A percentile compares a stretch with the other conserved stretches of the same genome.
Evolutionary conservation across 305 asterid species (phyloP).

Genomic region (Caryopteris hybrid): DNA sequence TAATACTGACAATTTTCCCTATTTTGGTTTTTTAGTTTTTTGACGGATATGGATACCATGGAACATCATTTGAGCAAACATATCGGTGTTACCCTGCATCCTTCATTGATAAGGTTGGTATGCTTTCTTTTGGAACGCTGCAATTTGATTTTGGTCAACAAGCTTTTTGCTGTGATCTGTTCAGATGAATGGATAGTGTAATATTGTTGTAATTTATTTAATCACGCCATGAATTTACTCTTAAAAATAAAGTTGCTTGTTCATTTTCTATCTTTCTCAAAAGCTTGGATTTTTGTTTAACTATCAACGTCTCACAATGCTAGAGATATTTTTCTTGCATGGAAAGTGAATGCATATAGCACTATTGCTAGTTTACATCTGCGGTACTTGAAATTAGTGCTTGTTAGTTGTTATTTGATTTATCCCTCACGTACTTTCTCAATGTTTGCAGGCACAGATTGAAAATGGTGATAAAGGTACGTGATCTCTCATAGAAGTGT

Average conservation of each 20-base stretch:
- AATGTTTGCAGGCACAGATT: constrained; percentile 71
- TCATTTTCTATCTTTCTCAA: not conserved
- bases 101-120: constrained; percentile 88
- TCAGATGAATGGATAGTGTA: not conserved
- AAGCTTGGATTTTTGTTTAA: not conserved
- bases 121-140: constrained; percentile 3
- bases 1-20: constrained; percentile 1
- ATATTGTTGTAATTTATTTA: not conserved
- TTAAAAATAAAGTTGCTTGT: not conserved
- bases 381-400: not conserved
- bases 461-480: constrained; percentile 96
- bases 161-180: not conserved
- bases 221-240: too few relatives aligned
- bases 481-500: not conserved
- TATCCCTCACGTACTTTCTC: constrained; percentile 29
- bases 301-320: not conserved
- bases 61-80: constrained; percentile 90
- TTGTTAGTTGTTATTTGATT: constrained; percentile 1
- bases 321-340: not conserved
- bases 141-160: not conserved
- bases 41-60: constrained; percentile 88
- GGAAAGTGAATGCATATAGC: not conserved
- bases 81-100: constrained; percentile 96
- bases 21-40: constrained; percentile 60
- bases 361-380: not conserved